Base-by-base conservation (phyloP, 2,329 filamentous ascomycete genomes). In the Daldinia eschscholtzii region DNA sequence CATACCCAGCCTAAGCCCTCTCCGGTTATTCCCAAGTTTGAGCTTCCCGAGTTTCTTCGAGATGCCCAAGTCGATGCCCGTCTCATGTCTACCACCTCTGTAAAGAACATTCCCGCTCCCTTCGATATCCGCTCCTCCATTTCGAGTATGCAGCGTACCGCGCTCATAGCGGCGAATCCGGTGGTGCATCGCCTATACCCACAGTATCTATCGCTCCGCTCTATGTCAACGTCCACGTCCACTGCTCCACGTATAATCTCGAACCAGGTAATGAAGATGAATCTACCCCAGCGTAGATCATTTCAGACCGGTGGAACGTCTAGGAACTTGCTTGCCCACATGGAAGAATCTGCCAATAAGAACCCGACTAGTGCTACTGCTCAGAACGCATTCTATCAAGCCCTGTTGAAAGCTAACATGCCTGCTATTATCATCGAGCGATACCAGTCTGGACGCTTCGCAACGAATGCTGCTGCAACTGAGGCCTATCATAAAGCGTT, bases 381-480 rank as follows among this genome's bases (percentile, higher is more conserved):
- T 20, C 96, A 99, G 80, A 96, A 95, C 79, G 91, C 93, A 15
- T 98, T 99, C 80, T 99, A 99, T 79, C 92, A 95, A 78, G 91
- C 94, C 52, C 88, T 99, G 13, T 86, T 98, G 62, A 92, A 92
- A 78, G 94, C 95, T 58, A 96, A 97, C 76, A 94, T 98, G 92
- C 93, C 95, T 18, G 91, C 94, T 58, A 97, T 99, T 70, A 85
- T 99, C 64, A 88, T 98, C 67, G 94, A 98, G 80, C 87, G 96
- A 76, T 96, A 97, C 80, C 90, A 94, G 78, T 94, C 92, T 15
- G 92, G 92, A 70, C 89, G 91, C 62, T 99, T 94, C 79, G 94
- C 94, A 10, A 89, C 89, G 20, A 98, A 95, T 78, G 80, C 89
- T 15, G 88, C 89, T 12, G 91, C 91, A n/a, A 93, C 97, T 64